These are phyloP conservation scores for Capsella bursapastoris DNA, from an alignment of 345 rosid genomes.

Conservation along the genomic window DNA sequence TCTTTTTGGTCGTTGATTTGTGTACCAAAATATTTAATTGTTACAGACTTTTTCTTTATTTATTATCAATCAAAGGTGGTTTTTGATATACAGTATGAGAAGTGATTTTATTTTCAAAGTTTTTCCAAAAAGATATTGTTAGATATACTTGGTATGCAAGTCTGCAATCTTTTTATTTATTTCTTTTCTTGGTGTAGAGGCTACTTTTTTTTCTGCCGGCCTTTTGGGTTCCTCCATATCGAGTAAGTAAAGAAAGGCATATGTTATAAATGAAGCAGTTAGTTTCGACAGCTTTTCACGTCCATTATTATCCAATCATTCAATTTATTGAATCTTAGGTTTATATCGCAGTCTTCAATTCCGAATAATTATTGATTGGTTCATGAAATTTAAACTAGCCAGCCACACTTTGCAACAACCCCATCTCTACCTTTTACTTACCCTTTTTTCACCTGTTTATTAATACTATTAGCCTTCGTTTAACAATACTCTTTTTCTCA, in stretches of 20 bases:
- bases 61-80: too few relatives aligned
- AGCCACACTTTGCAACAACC: conserved; percentile 12
- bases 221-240: conserved; percentile 9
- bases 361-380: conserved; percentile 6
- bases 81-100: too few relatives aligned
- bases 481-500: too few relatives aligned
- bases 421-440: conserved; percentile 21
- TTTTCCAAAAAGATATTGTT: too few relatives aligned
- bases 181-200: not conserved
- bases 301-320: conserved; percentile 43
- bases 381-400: conserved; percentile 11
- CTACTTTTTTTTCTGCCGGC: conserved; percentile 1
- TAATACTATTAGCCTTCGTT: too few relatives aligned
- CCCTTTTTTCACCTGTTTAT: not conserved
- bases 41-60: not conserved
- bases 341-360: conserved; percentile 24
- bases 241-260: conserved; percentile 33
- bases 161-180: not conserved
- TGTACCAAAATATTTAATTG: not conserved
- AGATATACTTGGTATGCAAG: not conserved
- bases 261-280: conserved; percentile 22
- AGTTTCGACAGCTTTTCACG: conserved; percentile 36
- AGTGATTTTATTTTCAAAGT: not conserved
- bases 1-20: conserved; percentile 7
- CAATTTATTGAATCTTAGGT: conserved; percentile 41